A percentile compares a stretch with the other conserved stretches of the same genome.
Conservation (phyloP, 371 early-diverging fungal species). For the Massospora cicadina region DNA sequence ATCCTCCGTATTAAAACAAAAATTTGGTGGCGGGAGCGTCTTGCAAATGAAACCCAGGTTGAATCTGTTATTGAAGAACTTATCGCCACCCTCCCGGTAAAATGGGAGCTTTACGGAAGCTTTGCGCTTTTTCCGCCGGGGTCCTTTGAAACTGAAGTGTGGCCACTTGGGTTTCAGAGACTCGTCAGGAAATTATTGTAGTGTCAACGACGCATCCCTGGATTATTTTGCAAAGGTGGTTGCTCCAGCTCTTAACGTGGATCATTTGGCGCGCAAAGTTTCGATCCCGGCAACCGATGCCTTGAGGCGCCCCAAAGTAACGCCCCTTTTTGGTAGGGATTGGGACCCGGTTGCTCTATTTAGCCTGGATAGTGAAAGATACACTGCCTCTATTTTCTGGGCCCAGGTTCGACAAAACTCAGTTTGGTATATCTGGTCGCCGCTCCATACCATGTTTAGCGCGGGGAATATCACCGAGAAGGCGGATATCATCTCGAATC, state of each 20-base stretch:
- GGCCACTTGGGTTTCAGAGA: slow-evolving; percentile 6
- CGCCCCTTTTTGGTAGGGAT: slow-evolving; percentile 11
- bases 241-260: slow-evolving; percentile 14
- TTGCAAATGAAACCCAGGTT: background rate
- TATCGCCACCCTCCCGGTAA: slow-evolving; percentile 17
- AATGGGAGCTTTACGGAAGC: slow-evolving; percentile 21
- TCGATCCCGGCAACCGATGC: slow-evolving; percentile 20
- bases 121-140: slow-evolving; percentile 18
- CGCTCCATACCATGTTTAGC: slow-evolving; percentile 25
- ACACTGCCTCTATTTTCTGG: slow-evolving; percentile 12
- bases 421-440: slow-evolving; percentile 21
- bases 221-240: slow-evolving; percentile 13
- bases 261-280: slow-evolving; percentile 20
- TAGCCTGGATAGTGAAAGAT: slow-evolving; percentile 10
- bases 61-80: slow-evolving; percentile 1
- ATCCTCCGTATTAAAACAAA: background rate
- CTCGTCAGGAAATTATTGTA: background rate
- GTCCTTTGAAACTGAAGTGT: slow-evolving; percentile 13
- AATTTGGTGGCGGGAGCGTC: background rate
- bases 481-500: slow-evolving; percentile 18
- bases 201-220: background rate
- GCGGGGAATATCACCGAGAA: slow-evolving; percentile 25
- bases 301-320: slow-evolving; percentile 19
- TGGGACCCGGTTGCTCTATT: background rate
- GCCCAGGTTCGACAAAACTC: slow-evolving; percentile 21